Conservation (phyloP, 345 rosid species). For the rapeseed (Brassica napus) region DNA sequence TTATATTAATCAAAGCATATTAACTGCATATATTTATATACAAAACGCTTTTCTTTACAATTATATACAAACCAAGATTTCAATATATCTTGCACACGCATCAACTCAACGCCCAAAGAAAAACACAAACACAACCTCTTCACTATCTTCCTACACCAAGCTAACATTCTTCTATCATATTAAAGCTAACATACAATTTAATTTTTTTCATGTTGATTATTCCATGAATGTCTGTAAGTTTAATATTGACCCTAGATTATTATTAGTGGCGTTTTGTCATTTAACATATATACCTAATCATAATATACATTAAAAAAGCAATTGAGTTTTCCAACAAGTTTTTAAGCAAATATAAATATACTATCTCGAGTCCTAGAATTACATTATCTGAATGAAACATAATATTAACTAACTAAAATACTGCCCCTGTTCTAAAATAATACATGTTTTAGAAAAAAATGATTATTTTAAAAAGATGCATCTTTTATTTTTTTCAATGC, state of each 20-base stretch:
- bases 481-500: too few species aligned
- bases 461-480: too few species aligned
- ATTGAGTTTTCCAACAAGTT: neutral
- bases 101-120: neutral
- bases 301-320: neutral
- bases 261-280: neutral
- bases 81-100: neutral
- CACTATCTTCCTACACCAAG: neutral
- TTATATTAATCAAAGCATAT: neutral
- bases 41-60: neutral
- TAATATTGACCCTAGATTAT: neutral
- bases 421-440: neutral
- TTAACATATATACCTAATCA: neutral
- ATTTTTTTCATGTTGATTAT: too few species aligned
- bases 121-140: neutral
- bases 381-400: too few species aligned
- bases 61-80: neutral
- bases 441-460: neutral
- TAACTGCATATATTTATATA: too few species aligned
- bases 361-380: neutral
- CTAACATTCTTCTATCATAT: neutral
- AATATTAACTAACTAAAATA: too few species aligned
- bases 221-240: neutral
- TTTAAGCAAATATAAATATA: neutral
- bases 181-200: neutral